phyloP scores from a whole-genome alignment of 2,329 filamentous ascomycete genomes.

The Fonsecaea erecta region DNA sequence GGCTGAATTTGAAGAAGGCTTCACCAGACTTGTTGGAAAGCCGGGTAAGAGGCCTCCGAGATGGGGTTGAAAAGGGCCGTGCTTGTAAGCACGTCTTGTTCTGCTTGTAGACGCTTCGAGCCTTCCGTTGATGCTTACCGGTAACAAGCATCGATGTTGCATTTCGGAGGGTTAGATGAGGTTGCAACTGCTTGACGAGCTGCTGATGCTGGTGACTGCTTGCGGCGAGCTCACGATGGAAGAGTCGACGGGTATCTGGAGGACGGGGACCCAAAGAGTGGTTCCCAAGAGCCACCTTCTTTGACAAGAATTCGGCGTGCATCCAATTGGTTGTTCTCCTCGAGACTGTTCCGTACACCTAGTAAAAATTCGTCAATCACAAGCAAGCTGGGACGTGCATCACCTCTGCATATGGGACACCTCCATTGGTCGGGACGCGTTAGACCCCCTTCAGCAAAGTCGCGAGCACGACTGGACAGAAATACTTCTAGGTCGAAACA shows the following conservation, averaged over 20 bases:
- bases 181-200: not conserved
- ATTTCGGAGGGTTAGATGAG: not conserved
- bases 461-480: conserved; percentile 65
- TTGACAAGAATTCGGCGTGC: conserved; percentile 67
- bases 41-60: not conserved
- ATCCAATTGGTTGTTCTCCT: conserved; percentile 53
- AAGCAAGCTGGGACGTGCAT: conserved; percentile 75
- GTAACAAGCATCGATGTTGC: not conserved
- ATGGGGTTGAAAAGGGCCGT: too few relatives aligned
- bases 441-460: conserved; percentile 41
- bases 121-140: not conserved
- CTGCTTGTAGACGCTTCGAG: not conserved
- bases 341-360: conserved; percentile 63
- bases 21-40: not conserved
- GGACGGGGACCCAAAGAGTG: not conserved
- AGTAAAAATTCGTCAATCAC: conserved; percentile 75
- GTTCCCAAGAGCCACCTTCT: conserved; percentile 66
- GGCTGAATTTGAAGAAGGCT: not conserved
- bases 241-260: not conserved
- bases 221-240: not conserved
- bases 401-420: conserved; percentile 79
- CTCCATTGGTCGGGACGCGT: conserved; percentile 75
- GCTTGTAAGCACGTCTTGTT: not conserved
- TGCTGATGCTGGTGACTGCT: not conserved
- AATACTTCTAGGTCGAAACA: conserved; percentile 90